A percentile compares a stretch with the other conserved stretches of the same genome.
These are phyloP conservation scores for Pseudopithomyces maydicus DNA, from an alignment of 2,329 filamentous ascomycete species.

Conservation along the genomic window DNA sequence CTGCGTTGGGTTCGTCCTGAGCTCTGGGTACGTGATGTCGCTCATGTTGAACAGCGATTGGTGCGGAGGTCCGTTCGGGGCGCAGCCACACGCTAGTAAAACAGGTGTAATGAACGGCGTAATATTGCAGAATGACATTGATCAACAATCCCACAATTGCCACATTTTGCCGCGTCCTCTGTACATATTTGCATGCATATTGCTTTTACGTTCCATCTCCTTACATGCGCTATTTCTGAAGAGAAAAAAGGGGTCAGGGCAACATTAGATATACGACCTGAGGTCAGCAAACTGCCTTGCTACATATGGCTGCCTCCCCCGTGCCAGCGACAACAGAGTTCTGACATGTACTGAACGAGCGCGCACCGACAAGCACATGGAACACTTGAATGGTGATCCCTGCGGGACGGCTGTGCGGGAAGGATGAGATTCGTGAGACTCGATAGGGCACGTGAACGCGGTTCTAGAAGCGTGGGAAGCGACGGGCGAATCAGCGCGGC, in stretches of 20 bases:
- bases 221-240: slow-evolving; percentile 6
- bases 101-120: not conserved
- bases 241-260: not conserved
- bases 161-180: too few species aligned
- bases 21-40: not conserved
- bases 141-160: too few species aligned
- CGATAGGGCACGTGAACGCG: slow-evolving; percentile 21
- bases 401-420: slow-evolving; percentile 36
- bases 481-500: slow-evolving; percentile 6
- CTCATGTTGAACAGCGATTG: not conserved
- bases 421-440: slow-evolving; percentile 27
- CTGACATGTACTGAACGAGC: slow-evolving; percentile 26
- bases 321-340: slow-evolving; percentile 34
- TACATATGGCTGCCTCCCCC: slow-evolving; percentile 7
- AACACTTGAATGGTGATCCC: slow-evolving; percentile 16
- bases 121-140: not conserved
- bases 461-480: slow-evolving; percentile 9
- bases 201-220: too few species aligned
- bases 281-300: too few species aligned
- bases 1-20: not conserved
- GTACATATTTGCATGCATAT: too few species aligned
- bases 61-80: not conserved
- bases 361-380: slow-evolving; percentile 26
- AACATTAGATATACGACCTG: too few species aligned
- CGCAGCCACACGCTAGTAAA: not conserved